Percentiles rank a stretch among this genome's conserved stretches.
phyloP scores from a whole-genome alignment of 306 rosid species.

The Gillenia trifoliata region DNA sequence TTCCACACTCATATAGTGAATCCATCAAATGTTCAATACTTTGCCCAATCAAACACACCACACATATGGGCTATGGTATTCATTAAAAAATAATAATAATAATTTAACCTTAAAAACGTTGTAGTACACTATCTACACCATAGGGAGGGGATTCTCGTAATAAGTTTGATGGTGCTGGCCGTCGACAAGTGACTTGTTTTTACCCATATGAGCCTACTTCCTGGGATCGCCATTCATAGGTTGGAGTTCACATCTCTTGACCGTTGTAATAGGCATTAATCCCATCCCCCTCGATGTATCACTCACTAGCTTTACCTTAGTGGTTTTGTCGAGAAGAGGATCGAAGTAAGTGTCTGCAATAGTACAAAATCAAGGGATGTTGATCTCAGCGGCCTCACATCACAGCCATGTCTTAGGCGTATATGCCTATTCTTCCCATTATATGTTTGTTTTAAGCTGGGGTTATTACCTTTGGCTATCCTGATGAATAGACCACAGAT shows the following conservation, averaged over 20 bases:
- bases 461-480: neutral
- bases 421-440: neutral
- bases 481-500: neutral
- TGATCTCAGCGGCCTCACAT: neutral
- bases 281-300: neutral
- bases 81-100: neutral
- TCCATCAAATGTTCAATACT: neutral
- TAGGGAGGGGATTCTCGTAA: neutral
- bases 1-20: neutral
- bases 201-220: neutral
- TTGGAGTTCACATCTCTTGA: neutral
- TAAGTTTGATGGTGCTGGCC: neutral
- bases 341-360: too few relatives aligned
- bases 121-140: neutral
- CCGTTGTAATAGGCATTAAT: neutral
- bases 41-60: neutral
- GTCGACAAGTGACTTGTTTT: neutral
- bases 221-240: neutral
- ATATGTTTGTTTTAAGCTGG: neutral
- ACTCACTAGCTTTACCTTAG: neutral
- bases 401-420: neutral
- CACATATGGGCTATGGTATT: neutral
- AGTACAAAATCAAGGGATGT: neutral
- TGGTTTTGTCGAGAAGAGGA: neutral
- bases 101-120: neutral